Evolutionary conservation across 768 basidiomycete genomes (phyloP), one percentile per base, ranked within the genome.

Genomic region (Lactarius psammicola): DNA sequence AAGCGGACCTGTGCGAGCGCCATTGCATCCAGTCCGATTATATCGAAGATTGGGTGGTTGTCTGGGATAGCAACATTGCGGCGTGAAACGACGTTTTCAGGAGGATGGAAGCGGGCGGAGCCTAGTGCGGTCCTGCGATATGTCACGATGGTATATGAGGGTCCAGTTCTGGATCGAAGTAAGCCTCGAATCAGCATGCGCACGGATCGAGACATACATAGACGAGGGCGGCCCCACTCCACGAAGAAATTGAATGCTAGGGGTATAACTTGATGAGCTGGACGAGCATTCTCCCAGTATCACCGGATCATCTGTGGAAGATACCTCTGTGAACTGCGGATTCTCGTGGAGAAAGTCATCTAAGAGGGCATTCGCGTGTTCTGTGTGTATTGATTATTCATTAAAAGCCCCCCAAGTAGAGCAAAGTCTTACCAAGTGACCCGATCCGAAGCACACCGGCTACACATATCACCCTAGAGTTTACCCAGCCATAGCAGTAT

Each of bases 401-500:
- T n/a, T 53, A 40, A 30, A 51, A 36, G 31, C 26, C 8, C 49
- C 26, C 11, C 26, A 51, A 60, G 28, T 54, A 51, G 33, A 34
- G 34, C 36, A 6, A 33, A 13, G 59, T 40, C 65, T 59, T 13
- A 68, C 67, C 56, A 31, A 57, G 49, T 4, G 67, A 67, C 13
- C 9, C 60, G 1, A 59, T 65, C 42, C 42, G 60, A 13, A 68
- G 65, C 15, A 68, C 67, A 20, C 67, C 67, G 3, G 67, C 67
- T 23, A 62, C 67, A 34, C 67, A 68, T 42, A 66, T 49, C 11
- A 68, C 54, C 18, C 58, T 59, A 7, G 51, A 23, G 28, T 69
- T 68, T 46, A 59, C 40, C 68, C 68, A 69, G 11, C 68, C 68
- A 28, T 69, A 69, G 58, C 60, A 62, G 66, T 62, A 69, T 36